Conservation (phyloP, 495 filamentous ascomycete genomes). For the Rostrohypoxylon terebratum region DNA sequence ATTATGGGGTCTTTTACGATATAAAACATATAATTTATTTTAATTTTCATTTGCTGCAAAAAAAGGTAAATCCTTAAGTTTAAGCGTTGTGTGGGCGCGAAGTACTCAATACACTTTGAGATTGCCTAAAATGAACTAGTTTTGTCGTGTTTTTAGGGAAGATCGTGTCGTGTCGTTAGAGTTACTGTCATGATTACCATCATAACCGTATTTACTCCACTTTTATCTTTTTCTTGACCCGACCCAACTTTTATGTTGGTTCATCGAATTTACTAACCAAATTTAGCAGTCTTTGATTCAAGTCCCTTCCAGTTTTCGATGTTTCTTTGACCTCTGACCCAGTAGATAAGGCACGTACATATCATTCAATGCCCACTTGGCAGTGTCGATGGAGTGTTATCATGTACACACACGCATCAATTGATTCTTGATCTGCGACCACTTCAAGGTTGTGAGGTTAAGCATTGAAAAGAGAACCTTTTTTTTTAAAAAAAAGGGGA, state of each 20-base stretch:
- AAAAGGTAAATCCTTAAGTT: too few species aligned
- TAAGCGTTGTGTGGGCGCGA: too few species aligned
- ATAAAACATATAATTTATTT: too few species aligned
- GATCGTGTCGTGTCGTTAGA: too few species aligned
- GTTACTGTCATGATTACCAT: constrained; percentile 34
- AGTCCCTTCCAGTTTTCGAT: constrained; percentile 30
- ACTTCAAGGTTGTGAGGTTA: too few species aligned
- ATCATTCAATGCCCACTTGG: not conserved
- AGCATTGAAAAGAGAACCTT: constrained; percentile 15
- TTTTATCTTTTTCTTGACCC: constrained; percentile 30
- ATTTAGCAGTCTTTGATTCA: constrained; percentile 30
- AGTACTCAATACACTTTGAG: too few species aligned
- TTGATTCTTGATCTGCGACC: not conserved
- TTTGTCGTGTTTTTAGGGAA: too few species aligned
- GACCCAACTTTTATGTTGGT: constrained; percentile 8
- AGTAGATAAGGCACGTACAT: not conserved
- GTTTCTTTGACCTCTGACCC: not conserved
- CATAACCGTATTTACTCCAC: constrained; percentile 27
- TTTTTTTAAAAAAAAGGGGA: not conserved
- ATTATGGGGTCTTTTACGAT: too few species aligned
- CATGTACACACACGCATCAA: not conserved
- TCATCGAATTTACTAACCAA: constrained; percentile 28
- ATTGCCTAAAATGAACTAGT: too few species aligned
- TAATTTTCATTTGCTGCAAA: too few species aligned
- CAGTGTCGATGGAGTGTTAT: too few species aligned